phyloP scores from a whole-genome alignment of 192 early-diverging fungal species.

The Mortierella alpina region DNA sequence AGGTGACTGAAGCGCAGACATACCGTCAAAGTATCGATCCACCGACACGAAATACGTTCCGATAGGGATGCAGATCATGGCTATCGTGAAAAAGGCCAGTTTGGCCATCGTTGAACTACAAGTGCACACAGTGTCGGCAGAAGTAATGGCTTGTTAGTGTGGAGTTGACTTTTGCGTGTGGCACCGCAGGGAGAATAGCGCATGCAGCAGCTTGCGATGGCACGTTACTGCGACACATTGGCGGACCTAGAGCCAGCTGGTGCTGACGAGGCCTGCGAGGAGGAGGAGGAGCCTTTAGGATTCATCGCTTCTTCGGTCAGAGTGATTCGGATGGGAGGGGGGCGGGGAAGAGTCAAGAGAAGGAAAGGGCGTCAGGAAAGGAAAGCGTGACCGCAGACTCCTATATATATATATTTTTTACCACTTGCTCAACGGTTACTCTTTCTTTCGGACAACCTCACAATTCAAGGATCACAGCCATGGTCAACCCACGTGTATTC shows the following conservation, averaged over 20 bases:
- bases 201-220: too few relatives aligned
- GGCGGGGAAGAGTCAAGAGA: neutral
- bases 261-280: neutral
- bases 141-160: neutral
- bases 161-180: too few relatives aligned
- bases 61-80: slow-evolving; percentile 57
- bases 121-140: neutral
- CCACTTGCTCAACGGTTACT: neutral
- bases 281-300: slow-evolving; percentile 1
- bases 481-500: slow-evolving; percentile 68
- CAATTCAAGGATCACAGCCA: neutral
- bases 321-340: neutral
- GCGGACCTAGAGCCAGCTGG: neutral
- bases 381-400: neutral
- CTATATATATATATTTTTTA: neutral
- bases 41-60: slow-evolving; percentile 52
- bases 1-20: neutral
- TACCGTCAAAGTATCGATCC: slow-evolving; percentile 58
- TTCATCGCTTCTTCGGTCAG: neutral
- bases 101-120: slow-evolving; percentile 42
- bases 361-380: neutral
- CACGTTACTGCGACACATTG: slow-evolving; percentile 8
- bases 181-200: too few relatives aligned
- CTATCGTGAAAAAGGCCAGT: slow-evolving; percentile 55
- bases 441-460: neutral